Conservation (phyloP, 345 rosid genomes). For the Sisymbrium irio region DNA sequence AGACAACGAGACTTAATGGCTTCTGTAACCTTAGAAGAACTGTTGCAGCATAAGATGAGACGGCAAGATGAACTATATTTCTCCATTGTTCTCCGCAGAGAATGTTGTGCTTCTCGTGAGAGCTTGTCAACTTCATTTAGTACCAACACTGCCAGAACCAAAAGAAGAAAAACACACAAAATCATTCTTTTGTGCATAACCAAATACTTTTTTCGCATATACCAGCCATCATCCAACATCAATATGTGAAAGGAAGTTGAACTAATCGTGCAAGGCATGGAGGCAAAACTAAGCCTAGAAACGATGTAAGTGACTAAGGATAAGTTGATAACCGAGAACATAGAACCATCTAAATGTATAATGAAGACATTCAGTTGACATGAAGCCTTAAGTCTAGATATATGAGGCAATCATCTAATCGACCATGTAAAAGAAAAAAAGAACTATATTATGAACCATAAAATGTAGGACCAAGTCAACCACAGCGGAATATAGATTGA, state of each 20-base stretch:
- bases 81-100: conserved; percentile 99
- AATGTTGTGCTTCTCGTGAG: conserved; percentile 98
- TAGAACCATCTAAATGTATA: background rate
- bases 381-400: background rate
- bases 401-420: background rate
- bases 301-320: background rate
- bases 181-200: background rate
- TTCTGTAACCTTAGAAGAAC: conserved; percentile 93
- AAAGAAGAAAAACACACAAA: background rate
- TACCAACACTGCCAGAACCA: conserved; percentile 62
- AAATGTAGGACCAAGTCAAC: background rate
- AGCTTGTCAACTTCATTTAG: conserved; percentile 99
- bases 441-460: background rate
- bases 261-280: background rate
- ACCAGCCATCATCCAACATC: background rate
- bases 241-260: background rate
- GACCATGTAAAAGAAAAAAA: background rate
- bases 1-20: conserved; percentile 98
- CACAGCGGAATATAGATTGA: background rate
- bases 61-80: conserved; percentile 90
- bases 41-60: conserved; percentile 88
- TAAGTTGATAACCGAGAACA: background rate
- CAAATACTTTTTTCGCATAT: background rate
- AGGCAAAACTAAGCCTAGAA: background rate
- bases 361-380: background rate